Evolutionary conservation across 2,329 filamentous ascomycete genomes (phyloP), one percentile per base, ranked within the genome.

Genomic region (Alternaria novae-zelandiae): DNA sequence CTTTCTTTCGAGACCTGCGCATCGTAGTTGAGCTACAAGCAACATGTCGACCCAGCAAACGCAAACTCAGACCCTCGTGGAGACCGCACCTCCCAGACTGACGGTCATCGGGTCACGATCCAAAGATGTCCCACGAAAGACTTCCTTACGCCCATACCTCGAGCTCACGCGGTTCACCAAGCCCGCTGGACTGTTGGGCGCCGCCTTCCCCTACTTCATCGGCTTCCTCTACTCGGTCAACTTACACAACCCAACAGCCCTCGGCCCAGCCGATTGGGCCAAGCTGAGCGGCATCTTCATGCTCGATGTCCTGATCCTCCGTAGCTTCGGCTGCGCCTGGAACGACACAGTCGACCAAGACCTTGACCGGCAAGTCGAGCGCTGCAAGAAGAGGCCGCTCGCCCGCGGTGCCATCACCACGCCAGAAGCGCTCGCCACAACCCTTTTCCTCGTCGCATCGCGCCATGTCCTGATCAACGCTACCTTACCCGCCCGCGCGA

Each of bases 281-380:
- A 71, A 54, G 28, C 59, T 70, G 17, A 60, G 55, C 28, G 36
- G 45, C 12, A 26, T 86, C 65, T 79, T 87, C 55, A 81, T 86
- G 77, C 82, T 85, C 55, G 82, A 84, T 25, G 82, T 82, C 20
- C 80, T 83, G 5, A 25, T 68, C 30, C 54, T 58, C 5, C 60
- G 59, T 54, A 54, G 51, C 28, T 57, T 62, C 7, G 67, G 57
- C 25, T 88, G 86, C 70, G 81, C 85, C 0, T 87, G 86, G 78
- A 88, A 88, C 70, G 86, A 88, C 68, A 81, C 83, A 32, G 82
- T 85, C 74, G 86, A 88, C 67, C 81, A 83, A 51, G 83, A 86
- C 47, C 78, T 86, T 55, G 86, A 88, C 68, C 83, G 84, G 4
- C 78, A 83, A 63, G 85, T 72, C 20, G 59, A 50, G 17, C 67